These are phyloP conservation scores for Macrolepiota albuminosa DNA, from an alignment of 768 basidiomycete genomes.

Conservation along the genomic window DNA sequence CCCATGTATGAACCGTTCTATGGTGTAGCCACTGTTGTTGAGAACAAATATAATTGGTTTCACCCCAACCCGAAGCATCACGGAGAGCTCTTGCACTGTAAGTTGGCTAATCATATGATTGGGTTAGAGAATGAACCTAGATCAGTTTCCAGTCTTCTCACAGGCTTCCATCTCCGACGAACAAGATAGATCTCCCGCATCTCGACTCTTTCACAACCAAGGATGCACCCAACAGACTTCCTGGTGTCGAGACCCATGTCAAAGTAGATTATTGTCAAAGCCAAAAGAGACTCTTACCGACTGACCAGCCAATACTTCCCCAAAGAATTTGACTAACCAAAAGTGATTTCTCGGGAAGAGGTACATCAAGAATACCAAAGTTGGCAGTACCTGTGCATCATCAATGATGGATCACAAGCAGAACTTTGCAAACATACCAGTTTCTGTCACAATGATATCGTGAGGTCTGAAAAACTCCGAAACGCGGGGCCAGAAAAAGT, in stretches of 20 bases:
- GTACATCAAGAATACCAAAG: conserved; percentile 82
- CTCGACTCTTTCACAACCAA: conserved; percentile 67
- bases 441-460: conserved; percentile 85
- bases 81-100: conserved; percentile 78
- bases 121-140: neutral
- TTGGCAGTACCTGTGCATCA: conserved; percentile 55
- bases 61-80: conserved; percentile 70
- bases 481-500: conserved; percentile 82
- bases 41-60: conserved; percentile 83
- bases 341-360: conserved; percentile 64
- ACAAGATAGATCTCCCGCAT: conserved; percentile 69
- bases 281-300: conserved; percentile 39
- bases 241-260: conserved; percentile 19
- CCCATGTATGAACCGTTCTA: conserved; percentile 78
- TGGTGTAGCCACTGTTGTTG: conserved; percentile 82
- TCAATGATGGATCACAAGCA: too few species aligned
- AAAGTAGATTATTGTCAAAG: neutral
- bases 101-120: conserved; percentile 48
- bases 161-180: conserved; percentile 83
- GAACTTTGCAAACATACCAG: conserved; percentile 39
- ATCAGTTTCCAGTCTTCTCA: conserved; percentile 29
- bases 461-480: conserved; percentile 63
- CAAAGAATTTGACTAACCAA: conserved; percentile 79
- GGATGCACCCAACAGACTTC: conserved; percentile 71
- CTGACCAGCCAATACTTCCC: conserved; percentile 91